These are phyloP conservation scores for Russula dissimulans DNA, from an alignment of 768 basidiomycete genomes.

Conservation along the genomic window DNA sequence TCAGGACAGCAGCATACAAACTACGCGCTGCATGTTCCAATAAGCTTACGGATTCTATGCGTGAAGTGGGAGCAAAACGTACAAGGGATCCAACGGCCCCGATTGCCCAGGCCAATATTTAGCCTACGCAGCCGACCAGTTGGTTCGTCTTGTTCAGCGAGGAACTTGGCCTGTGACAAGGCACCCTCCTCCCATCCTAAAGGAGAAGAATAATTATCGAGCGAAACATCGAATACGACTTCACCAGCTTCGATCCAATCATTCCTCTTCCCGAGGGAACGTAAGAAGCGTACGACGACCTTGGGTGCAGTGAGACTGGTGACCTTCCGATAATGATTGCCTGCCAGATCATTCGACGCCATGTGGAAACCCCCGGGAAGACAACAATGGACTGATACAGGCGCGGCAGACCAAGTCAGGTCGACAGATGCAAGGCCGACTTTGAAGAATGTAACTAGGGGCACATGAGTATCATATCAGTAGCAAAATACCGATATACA, in stretches of 20 bases:
- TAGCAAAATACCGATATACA: background rate
- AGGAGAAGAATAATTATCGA: conserved; percentile 67
- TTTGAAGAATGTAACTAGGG: conserved; percentile 76
- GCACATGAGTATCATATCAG: background rate
- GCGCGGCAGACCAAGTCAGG: conserved; percentile 43
- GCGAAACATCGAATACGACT: conserved; percentile 40
- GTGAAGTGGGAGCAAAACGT: background rate
- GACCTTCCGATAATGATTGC: conserved; percentile 54
- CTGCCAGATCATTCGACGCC: conserved; percentile 69
- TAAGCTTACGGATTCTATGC: background rate
- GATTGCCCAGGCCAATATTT: conserved; percentile 27
- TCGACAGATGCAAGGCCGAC: conserved; percentile 48
- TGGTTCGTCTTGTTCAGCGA: conserved; percentile 57
- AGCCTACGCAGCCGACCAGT: conserved; percentile 57
- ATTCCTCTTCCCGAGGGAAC: conserved; percentile 31
- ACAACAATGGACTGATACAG: conserved; percentile 44
- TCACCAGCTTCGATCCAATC: conserved; percentile 63
- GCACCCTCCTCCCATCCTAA: conserved; percentile 43
- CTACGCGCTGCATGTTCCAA: background rate
- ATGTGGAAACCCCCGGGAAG: conserved; percentile 53
- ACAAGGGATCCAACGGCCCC: background rate
- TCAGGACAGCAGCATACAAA: conserved; percentile 3
- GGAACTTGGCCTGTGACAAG: conserved; percentile 50
- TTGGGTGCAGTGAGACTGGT: conserved; percentile 50
- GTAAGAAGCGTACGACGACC: conserved; percentile 41